Evolutionary conservation across 148 eudicot species (phyloP).

Genomic region (Spergularia bocconei): DNA sequence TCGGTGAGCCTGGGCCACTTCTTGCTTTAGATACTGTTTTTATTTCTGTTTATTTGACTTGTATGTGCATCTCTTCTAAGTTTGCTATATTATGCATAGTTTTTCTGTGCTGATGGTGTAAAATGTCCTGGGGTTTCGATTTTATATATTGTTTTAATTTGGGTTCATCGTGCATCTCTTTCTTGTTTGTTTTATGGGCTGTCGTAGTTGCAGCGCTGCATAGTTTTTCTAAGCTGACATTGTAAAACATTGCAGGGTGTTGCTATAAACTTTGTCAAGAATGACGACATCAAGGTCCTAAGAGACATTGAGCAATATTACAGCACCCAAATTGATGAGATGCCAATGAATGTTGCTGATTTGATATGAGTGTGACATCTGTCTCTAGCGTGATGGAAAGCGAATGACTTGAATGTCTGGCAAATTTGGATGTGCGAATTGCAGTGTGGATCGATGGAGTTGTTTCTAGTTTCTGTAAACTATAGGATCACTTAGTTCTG

Average conservation of each 20-base stretch:
- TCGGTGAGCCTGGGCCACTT: no score
- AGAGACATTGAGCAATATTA: conserved; percentile 94
- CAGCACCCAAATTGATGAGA: conserved; percentile 90
- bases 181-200: not conserved
- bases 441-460: not conserved
- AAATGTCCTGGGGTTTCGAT: conserved; percentile 48
- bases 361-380: conserved; percentile 38
- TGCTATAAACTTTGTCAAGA: conserved; percentile 86
- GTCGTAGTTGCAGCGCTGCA: not conserved
- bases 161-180: no score
- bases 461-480: not conserved
- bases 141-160: no score
- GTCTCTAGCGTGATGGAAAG: conserved; percentile 11
- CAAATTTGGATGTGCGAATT: not conserved
- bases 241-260: conserved; percentile 65
- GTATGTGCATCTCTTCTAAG: not conserved
- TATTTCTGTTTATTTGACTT: not conserved
- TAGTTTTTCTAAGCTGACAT: conserved; percentile 5
- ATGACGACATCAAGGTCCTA: conserved; percentile 74
- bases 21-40: not conserved
- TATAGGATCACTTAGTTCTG: not conserved
- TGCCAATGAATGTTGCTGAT: conserved; percentile 98
- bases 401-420: not conserved
- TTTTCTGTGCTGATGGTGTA: conserved; percentile 8
- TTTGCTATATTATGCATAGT: not conserved